phyloP scores from a whole-genome alignment of 805 yeast species.

The Phaffomyces opuntiae region DNA sequence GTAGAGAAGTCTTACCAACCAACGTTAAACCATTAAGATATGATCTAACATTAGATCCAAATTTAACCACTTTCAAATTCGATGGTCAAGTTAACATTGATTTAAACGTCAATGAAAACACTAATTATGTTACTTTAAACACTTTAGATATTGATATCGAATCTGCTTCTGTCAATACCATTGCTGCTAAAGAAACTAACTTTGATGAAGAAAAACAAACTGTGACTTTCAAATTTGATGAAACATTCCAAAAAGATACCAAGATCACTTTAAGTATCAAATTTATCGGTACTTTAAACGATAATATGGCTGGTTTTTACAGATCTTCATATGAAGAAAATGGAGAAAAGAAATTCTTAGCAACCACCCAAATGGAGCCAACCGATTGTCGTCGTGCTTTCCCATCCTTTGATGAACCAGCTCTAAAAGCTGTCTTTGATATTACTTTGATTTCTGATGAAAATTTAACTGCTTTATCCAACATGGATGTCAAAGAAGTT shows the following conservation, averaged over 20 bases:
- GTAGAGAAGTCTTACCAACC: conserved; percentile 47
- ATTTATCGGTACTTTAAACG: conserved; percentile 60
- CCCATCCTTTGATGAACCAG: conserved; percentile 84
- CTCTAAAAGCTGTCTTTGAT: conserved; percentile 67
- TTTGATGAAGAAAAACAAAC: conserved; percentile 53
- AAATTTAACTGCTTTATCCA: conserved; percentile 54
- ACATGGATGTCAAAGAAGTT: conserved; percentile 58
- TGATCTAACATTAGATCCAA: conserved; percentile 57
- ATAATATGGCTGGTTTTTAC: conserved; percentile 80
- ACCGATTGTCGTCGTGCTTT: conserved; percentile 83
- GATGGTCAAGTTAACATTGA: conserved; percentile 49
- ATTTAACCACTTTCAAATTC: conserved; percentile 51
- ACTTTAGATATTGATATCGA: conserved; percentile 57
- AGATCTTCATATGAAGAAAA: conserved; percentile 58
- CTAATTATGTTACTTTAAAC: conserved; percentile 48
- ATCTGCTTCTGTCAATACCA: conserved; percentile 33
- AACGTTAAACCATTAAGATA: conserved; percentile 71
- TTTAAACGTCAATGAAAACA: conserved; percentile 41
- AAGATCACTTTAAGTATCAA: conserved; percentile 39
- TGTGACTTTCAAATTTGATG: conserved; percentile 50
- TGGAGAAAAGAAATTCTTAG: conserved; percentile 63
- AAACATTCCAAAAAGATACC: conserved; percentile 31
- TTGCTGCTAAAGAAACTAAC: conserved; percentile 30
- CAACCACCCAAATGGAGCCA: conserved; percentile 83
- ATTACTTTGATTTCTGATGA: conserved; percentile 52